phyloP scores from a whole-genome alignment of 331 rosid genomes.

The Prunus yedoensis region DNA sequence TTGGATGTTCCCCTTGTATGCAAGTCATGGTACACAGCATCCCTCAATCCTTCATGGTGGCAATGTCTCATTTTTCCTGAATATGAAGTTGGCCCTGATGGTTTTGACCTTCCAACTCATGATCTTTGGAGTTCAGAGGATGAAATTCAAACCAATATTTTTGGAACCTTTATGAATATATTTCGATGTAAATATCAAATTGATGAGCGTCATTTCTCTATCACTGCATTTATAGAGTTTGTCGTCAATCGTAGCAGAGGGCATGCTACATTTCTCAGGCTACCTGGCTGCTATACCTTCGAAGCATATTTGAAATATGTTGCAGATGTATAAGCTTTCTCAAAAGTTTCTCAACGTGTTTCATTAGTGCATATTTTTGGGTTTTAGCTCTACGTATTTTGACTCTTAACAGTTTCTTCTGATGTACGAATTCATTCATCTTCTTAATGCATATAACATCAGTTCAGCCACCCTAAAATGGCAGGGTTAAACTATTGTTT shows the following conservation, averaged over 20 bases:
- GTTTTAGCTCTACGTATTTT: too few species aligned
- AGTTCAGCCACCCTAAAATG: too few species aligned
- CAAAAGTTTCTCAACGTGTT: too few species aligned
- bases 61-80: neutral
- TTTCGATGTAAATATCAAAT: neutral
- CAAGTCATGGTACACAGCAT: too few species aligned
- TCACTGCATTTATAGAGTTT: neutral
- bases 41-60: too few species aligned
- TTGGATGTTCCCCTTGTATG: too few species aligned
- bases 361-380: too few species aligned
- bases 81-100: neutral
- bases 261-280: neutral
- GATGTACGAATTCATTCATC: too few species aligned
- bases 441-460: too few species aligned
- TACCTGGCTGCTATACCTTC: neutral
- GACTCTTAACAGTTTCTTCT: too few species aligned
- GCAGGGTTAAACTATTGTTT: neutral
- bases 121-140: too few species aligned
- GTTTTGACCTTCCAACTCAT: too few species aligned
- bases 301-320: neutral
- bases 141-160: neutral
- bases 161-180: neutral
- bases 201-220: neutral
- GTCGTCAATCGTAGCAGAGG: neutral
- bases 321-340: neutral